Evolutionary conservation across 2,329 filamentous ascomycete species (phyloP), one percentile per base, ranked within the genome.

Genomic region (Aspergillus sojae): DNA sequence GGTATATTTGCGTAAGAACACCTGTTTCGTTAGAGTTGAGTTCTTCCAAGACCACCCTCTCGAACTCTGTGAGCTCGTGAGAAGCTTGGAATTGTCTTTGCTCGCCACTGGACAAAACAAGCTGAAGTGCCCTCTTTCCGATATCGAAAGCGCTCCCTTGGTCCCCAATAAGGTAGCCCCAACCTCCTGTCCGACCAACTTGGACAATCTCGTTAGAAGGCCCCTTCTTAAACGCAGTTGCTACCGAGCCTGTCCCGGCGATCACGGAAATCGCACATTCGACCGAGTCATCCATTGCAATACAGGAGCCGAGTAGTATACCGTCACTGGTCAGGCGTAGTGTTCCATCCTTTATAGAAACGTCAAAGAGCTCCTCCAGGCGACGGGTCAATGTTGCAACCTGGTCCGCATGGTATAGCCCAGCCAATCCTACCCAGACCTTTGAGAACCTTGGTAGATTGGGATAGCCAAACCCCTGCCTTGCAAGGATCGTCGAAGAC

Each of bases 151-250:
- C 81, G 0, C 75, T 75, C 0, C 81, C 81, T 43, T 82, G 79
- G 57, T 83, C 81, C 1, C 81, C 80, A 2, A 83, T 69, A 5
- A 81, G 68, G 61, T 77, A 71, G 3, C 81, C 80, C 81, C 81
- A 82, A 14, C 81, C 81, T 2, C 81, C 81, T 5, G 73, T 72
- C 3, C 80, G 73, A n/a, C 72, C 74, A 2, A 72, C 71, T 1
- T 74, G 73, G 7, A 65, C 48, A 39, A 76, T 72, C 30, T 56
- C 60, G 11, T 46, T 21, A 28, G 54, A 32, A n/a, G 60, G 53
- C 0, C 60, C 58, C 56, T 68, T 67, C 11, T 63, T 62, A 66
- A 78, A 83, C 21, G 72, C 72, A 72, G 81, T 81, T n/a, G 76
- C 77, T 3, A 82, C 73, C 11, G 78, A 80, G 0, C 81, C 80